Base-by-base conservation (phyloP, 768 basidiomycete species). In the Lanmaoa pseudosensibilis region DNA sequence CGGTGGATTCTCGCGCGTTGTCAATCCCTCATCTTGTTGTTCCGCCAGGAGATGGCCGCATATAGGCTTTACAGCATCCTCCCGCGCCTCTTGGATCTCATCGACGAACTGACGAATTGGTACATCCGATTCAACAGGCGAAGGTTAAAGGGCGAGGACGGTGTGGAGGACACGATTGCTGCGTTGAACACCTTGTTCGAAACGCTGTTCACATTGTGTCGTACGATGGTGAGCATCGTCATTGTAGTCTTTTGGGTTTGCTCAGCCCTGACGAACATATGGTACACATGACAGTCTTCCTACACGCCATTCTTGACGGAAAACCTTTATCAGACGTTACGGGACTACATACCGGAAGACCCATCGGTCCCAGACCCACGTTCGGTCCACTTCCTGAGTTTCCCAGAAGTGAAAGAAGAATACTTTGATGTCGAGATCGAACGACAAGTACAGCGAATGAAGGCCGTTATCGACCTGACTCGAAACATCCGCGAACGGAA, bases 111-210 rank as follows among this genome's bases (percentile, higher is more conserved):
- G 56, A 99, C 97, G 21, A 99, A 99, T 70, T 98, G 95, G 94
- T 99, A 99, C 75, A 98, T 99, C 69, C 93, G 97, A 46, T 98
- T 98, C 78, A 99, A 99, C 75, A 87, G 97, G 43, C 88, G 88
- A 62, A 84, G 97, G 16, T 77, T 99, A 57, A 99, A 99, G 80
- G 97, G 97, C 44, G 92, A 96, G 71, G 89, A 93, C 65, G 91
- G 96, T 3, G 79, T 81, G 54, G 90, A 93, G 60, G 96, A 98
- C 65, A 94, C 94, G 9, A 69, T 85, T 16, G 75, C 86, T 19
- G 97, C 96, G 18, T 78, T 98, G 68, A 98, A 98, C 70, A 98
- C 97, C 23, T 78, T 99, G 40, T 98, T 98, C 70, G 97, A 98
- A 75, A 85, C 95, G 0, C 75, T 99, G 32, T 89, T 95, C 72